A percentile compares a stretch with the other conserved stretches of the same genome.
Conservation (phyloP, 768 basidiomycete species). For the Podaxis carcinomalis region DNA sequence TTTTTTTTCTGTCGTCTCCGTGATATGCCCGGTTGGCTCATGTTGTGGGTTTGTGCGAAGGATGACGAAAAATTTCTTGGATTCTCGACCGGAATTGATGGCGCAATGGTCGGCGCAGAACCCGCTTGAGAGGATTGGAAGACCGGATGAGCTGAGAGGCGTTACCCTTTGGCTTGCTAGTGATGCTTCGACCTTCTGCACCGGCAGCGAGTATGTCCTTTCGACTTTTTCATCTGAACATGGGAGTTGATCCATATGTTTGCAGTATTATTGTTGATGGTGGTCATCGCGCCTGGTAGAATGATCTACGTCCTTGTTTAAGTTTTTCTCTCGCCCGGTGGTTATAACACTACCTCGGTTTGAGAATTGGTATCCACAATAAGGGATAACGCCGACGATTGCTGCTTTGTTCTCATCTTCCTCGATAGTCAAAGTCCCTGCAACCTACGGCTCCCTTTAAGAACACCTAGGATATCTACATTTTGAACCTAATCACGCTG, state of each 20-base stretch:
- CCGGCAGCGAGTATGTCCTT: constrained; percentile 58
- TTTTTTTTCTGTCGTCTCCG: not conserved
- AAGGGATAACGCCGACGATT: too few species aligned
- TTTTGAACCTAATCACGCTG: too few species aligned
- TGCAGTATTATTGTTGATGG: constrained; percentile 21
- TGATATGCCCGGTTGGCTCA: not conserved
- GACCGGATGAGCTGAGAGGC: constrained; percentile 65
- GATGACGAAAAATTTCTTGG: constrained; percentile 26
- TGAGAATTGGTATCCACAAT: too few species aligned
- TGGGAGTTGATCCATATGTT: not conserved
- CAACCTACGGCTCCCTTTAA: too few species aligned
- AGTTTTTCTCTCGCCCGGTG: not conserved
- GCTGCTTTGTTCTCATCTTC: too few species aligned
- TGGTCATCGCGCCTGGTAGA: constrained; percentile 23
- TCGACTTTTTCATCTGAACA: not conserved
- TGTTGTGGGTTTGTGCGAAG: constrained; percentile 7
- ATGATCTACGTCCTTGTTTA: not conserved
- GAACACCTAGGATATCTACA: too few species aligned
- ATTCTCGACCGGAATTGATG: constrained; percentile 47
- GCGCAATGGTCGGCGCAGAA: constrained; percentile 58
- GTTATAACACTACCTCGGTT: not conserved
- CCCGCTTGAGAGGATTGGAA: constrained; percentile 62
- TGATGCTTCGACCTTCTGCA: constrained; percentile 69
- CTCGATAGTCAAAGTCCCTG: too few species aligned
- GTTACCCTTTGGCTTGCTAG: constrained; percentile 63